Evolutionary conservation across 768 basidiomycete species (phyloP), one percentile per base, ranked within the genome.

Genomic region (Trametes cinnabarina): DNA sequence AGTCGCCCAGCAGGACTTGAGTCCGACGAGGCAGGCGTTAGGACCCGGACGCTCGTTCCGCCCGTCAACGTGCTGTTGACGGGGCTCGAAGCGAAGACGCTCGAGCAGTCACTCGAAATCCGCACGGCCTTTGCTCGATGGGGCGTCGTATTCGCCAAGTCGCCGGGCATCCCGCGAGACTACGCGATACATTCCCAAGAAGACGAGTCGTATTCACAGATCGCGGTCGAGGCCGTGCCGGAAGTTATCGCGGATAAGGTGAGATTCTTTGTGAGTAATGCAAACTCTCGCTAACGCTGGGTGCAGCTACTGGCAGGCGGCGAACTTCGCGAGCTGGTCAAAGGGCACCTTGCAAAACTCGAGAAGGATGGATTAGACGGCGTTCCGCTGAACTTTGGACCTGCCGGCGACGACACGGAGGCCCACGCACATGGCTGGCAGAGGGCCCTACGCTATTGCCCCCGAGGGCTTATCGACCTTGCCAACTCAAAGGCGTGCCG

Each of bases 401-500:
- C 53, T 51, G 26, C 60, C 37, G 5, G 17, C 5, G 37, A 3
- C 34, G 11, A 9, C 20, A 32, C n/a, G 51, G 26, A 6, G 25
- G 17, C 10, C 39, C 9, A 22, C 35, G 17, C 42, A 3, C 47
- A 47, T 32, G 42, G 35, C 17, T 92, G 92, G 93, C 72, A 89
- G 66, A 82, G 80, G 66, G 86, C 84, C 43, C 70, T 95, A 39
- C 83, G 90, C 23, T 85, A 82, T 79, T 94, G 91, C 70, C 97
- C 97, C n/a, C 79, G 77, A 49, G 84, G 82, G 52, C 77, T 98
- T 50, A 71, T 94, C 14, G 91, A 94, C 34, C 73, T 99, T 61
- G 78, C 93, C 64, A 95, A 98, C 71, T 97, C 94, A 10, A 95
- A 93, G 73, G 97, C 97, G 22, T 99, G 97, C 68, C 79, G 97